Conservation (phyloP, 2,329 filamentous ascomycete species). For the Lizonia empirigonia region DNA sequence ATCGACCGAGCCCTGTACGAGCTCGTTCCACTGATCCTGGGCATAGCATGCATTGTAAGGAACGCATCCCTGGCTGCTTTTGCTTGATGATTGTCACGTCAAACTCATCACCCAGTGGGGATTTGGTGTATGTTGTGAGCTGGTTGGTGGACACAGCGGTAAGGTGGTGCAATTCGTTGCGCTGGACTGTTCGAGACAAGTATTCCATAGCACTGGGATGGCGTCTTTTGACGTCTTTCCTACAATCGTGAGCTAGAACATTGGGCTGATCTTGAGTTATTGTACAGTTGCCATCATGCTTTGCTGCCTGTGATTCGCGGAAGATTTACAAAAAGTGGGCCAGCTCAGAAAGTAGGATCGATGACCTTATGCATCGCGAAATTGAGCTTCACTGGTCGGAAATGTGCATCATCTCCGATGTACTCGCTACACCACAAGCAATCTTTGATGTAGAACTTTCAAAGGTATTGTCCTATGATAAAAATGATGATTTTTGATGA, state of each 20-base stretch:
- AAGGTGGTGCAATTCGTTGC: neutral
- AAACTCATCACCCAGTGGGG: neutral
- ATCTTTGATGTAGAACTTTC: neutral
- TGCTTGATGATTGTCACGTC: neutral
- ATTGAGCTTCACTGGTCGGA: neutral
- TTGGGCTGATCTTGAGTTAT: neutral
- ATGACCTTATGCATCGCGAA: too few species aligned
- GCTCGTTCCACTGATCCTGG: neutral
- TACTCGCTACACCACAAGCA: neutral
- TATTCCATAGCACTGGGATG: neutral
- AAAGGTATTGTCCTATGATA: neutral
- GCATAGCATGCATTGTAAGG: neutral
- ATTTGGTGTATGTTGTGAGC: neutral
- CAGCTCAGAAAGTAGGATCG: neutral
- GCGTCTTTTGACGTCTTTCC: neutral
- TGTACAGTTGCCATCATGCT: neutral
- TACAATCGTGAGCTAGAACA: neutral
- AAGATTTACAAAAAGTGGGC: neutral
- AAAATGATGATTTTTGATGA: conserved; percentile 1
- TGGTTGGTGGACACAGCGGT: neutral
- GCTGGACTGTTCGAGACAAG: neutral
- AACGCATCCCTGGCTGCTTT: neutral
- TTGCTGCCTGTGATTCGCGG: neutral
- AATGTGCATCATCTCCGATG: neutral
- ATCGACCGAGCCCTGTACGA: neutral